Base-by-base conservation (phyloP, 345 rosid species). In the Lepidium sativum region DNA sequence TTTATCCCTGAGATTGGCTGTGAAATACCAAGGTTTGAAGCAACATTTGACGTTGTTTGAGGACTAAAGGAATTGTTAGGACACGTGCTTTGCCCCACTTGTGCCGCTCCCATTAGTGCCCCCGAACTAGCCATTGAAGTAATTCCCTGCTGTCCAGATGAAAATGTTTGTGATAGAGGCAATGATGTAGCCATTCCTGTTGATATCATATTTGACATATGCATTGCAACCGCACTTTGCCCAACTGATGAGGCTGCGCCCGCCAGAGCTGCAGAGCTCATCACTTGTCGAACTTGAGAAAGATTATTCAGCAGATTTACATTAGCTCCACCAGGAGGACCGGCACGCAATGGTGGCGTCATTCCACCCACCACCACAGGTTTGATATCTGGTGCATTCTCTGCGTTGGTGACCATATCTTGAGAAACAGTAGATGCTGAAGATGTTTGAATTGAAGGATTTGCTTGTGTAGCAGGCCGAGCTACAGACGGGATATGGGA, bases 201-300 rank as follows among this genome's bases (percentile, higher is more conserved):
- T 60, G 97, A 88, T 75, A 94, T 88, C 99, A 90, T 86, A 77
- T 84, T 90, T 54, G 97, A 88, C 91, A 90, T 84, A 79, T 86
- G 99, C 95, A 90, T 81, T 65, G 86, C 91, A 67, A 94, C 88
- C 33, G 92, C 82, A 70, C 85, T 86, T 77, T 80, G 92, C 75
- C 84, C 91, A 75, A 86, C 81, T 42, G 95, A 80, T 47, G 98
- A 89, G 68, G 90, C 80, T 69, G 97, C 99, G 73, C 90, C 97
- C 11, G 84, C 80, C 72, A 87, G 75, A 60, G 96, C 83, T 34
- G 97, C 91, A 71, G 96, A 83, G 79, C 78, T 87, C 88, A 86
- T 87, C 63, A 80, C 90, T 77, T 88, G 89, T 32, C 96, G 80
- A 61, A 82, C 95, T 84, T 88, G 97, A 77, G 91, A 83, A 61